Conservation (phyloP, 192 early-diverging fungal genomes). For the Spizellomyces punctatus region DNA sequence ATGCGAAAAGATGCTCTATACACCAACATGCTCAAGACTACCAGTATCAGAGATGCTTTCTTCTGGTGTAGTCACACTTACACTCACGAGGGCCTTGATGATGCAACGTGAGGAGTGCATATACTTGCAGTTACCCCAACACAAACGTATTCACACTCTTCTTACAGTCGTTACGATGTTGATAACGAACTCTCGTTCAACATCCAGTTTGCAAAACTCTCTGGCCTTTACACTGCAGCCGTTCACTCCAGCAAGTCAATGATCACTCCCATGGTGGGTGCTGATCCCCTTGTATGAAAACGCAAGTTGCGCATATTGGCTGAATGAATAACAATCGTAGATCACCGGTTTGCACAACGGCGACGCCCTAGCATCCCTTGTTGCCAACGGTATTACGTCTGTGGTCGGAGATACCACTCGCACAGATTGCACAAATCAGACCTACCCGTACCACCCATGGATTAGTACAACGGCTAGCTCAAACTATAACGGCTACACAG, state of each 20-base stretch:
- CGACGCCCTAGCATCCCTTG: constrained; percentile 39
- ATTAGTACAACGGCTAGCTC: constrained; percentile 38
- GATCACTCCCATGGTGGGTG: constrained; percentile 38
- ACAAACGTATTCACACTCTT: no score
- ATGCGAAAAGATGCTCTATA: constrained; percentile 38
- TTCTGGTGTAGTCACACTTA: constrained; percentile 47
- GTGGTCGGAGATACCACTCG: constrained; percentile 45
- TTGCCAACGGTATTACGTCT: constrained; percentile 39
- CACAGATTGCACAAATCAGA: constrained; percentile 14
- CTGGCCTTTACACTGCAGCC: constrained; percentile 20
- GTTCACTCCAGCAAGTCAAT: constrained; percentile 37
- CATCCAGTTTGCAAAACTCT: constrained; percentile 40
- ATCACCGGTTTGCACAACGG: constrained; percentile 51
- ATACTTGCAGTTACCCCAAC: no score
- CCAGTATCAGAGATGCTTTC: constrained; percentile 22
- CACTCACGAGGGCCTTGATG: constrained; percentile 45
- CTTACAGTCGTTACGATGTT: constrained; percentile 19
- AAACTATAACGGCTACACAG: constrained; percentile 47
- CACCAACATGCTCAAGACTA: constrained; percentile 20
- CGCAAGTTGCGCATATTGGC: not conserved
- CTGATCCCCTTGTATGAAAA: not conserved
- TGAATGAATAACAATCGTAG: not conserved
- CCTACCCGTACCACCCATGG: constrained; percentile 26
- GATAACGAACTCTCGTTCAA: constrained; percentile 51
- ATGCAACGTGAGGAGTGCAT: constrained; percentile 17